Percentiles rank a stretch among this genome's conserved stretches.
Conservation (phyloP, 148 eudicot genomes). For the Linanthus parryae region DNA sequence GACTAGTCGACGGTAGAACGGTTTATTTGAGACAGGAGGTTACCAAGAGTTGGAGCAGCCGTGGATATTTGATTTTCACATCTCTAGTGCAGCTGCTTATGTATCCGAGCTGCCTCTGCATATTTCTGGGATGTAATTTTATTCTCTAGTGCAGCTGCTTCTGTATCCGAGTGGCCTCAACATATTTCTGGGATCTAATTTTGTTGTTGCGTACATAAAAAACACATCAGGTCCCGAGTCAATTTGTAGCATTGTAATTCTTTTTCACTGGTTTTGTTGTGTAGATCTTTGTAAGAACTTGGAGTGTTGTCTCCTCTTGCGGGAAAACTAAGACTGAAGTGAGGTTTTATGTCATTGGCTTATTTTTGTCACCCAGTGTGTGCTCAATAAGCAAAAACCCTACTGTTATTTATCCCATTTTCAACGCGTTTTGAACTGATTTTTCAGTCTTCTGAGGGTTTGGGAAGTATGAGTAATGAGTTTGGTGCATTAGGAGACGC, state of each 20-base stretch:
- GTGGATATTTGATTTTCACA: neutral
- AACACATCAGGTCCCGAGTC: no score
- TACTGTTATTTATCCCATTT: conserved; percentile 42
- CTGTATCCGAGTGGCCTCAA: neutral
- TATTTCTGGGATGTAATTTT: neutral
- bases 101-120: neutral
- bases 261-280: no score
- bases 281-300: no score
- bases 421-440: conserved; percentile 29
- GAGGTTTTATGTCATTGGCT: conserved; percentile 31
- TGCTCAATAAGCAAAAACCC: conserved; percentile 30
- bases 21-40: neutral
- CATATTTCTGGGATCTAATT: neutral
- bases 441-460: conserved; percentile 13
- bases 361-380: conserved; percentile 39
- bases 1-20: conserved; percentile 32
- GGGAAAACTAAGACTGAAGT: no score
- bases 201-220: no score
- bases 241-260: no score
- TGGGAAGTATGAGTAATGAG: conserved; percentile 71
- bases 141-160: neutral
- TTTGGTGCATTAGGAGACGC: conserved; percentile 60
- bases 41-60: neutral
- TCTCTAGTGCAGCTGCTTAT: neutral
- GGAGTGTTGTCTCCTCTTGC: no score